Evolutionary conservation across 352 stramenopile species (phyloP).

Genomic region (Phytophthora aleatoria): DNA sequence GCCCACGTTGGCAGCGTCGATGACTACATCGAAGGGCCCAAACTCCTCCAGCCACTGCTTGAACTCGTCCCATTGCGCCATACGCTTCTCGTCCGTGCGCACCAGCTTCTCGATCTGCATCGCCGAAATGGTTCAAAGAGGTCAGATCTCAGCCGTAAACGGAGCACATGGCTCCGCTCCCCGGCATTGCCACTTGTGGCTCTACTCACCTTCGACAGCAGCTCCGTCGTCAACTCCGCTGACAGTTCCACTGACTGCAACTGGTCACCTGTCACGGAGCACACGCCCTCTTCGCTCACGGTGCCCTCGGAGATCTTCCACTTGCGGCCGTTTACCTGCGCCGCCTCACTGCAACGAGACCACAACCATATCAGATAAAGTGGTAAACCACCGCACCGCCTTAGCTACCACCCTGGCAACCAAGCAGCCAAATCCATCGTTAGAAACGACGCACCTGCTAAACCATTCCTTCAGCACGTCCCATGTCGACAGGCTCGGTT

Average conservation of each 20-base stretch:
- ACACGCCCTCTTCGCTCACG: slow-evolving; percentile 58
- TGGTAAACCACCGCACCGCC: background rate
- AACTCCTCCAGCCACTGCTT: slow-evolving; percentile 76
- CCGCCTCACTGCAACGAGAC: slow-evolving; percentile 50
- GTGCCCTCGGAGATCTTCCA: slow-evolving; percentile 65
- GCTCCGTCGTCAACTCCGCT: slow-evolving; percentile 38
- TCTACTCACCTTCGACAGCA: slow-evolving; percentile 67
- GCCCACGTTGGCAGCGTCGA: slow-evolving; percentile 98
- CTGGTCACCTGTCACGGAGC: slow-evolving; percentile 62
- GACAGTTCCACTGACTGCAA: slow-evolving; percentile 74
- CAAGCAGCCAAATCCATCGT: slow-evolving; percentile 2
- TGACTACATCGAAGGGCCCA: slow-evolving; percentile 91
- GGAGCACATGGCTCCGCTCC: slow-evolving; percentile 20
- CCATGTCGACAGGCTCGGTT: slow-evolving; percentile 56
- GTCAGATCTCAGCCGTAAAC: slow-evolving; percentile 25
- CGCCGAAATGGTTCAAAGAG: slow-evolving; percentile 1
- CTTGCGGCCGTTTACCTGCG: slow-evolving; percentile 54
- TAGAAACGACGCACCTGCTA: slow-evolving; percentile 40
- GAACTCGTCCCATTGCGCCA: slow-evolving; percentile 81
- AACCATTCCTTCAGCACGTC: slow-evolving; percentile 79
- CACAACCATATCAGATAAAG: slow-evolving; percentile 8
- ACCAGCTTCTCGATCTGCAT: slow-evolving; percentile 83
- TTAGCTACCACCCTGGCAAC: background rate
- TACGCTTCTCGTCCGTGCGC: slow-evolving; percentile 69
- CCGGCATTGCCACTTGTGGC: background rate